phyloP scores from a whole-genome alignment of 306 rosid species.

The Quillaja saponaria region DNA sequence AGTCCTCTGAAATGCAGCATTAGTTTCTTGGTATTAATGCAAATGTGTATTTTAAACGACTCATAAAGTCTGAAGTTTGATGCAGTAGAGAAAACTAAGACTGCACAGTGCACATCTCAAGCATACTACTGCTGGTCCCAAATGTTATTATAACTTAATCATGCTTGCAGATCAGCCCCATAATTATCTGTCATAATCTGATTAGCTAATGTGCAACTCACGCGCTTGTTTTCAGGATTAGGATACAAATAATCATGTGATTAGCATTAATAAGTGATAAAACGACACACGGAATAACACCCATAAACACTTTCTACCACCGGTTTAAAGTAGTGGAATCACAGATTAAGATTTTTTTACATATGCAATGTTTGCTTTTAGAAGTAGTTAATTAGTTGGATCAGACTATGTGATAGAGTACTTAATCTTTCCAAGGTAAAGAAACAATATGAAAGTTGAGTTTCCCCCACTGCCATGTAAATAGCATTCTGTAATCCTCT shows the following conservation, averaged over 20 bases:
- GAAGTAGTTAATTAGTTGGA: slow-evolving; percentile 30
- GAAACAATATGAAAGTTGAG: slow-evolving; percentile 44
- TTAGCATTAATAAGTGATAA: slow-evolving; percentile 21
- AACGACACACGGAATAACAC: slow-evolving; percentile 32
- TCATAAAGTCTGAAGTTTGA: not conserved
- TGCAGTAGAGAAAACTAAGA: not conserved
- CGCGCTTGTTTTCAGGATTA: slow-evolving; percentile 26
- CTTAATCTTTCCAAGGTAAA: slow-evolving; percentile 39
- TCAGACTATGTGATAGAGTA: slow-evolving; percentile 50
- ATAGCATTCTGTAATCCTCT: slow-evolving; percentile 36
- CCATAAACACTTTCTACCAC: slow-evolving; percentile 28
- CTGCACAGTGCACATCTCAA: no score
- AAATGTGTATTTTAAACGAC: not conserved
- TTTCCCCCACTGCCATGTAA: slow-evolving; percentile 41
- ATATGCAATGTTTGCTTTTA: slow-evolving; percentile 27
- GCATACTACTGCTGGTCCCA: not conserved
- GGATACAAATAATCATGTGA: slow-evolving; percentile 25
- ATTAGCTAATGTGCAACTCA: slow-evolving; percentile 12
- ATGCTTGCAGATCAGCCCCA: no score
- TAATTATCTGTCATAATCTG: slow-evolving; percentile 1
- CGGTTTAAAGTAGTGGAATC: slow-evolving; percentile 41
- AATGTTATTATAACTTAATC: not conserved
- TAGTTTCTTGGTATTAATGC: not conserved
- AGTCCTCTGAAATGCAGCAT: not conserved
- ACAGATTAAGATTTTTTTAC: slow-evolving; percentile 30